A percentile compares a stretch with the other conserved stretches of the same genome.
phyloP scores from a whole-genome alignment of 2,329 filamentous ascomycete genomes.

The Fusarium domesticum region DNA sequence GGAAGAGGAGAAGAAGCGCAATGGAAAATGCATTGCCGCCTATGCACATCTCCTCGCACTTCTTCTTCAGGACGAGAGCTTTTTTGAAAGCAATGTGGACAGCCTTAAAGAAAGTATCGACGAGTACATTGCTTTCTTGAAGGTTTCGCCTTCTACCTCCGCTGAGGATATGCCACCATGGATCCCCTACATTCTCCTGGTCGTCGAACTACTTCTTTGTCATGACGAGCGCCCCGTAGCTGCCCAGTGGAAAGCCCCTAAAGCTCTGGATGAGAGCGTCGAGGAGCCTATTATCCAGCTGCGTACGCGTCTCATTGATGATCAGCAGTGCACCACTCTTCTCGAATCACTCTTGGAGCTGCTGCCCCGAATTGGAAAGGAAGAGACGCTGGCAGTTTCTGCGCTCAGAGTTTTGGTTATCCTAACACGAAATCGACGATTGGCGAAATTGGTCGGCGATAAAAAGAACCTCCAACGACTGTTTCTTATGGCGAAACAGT shows the following conservation, averaged over 20 bases:
- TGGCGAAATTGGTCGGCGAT: constrained; percentile 75
- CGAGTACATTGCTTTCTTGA: constrained; percentile 75
- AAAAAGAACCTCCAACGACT: constrained; percentile 86
- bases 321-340: constrained; percentile 65
- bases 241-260: constrained; percentile 65
- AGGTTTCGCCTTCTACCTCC: constrained; percentile 62
- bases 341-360: constrained; percentile 78
- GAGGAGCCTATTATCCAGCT: constrained; percentile 58
- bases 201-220: constrained; percentile 85
- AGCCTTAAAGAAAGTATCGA: constrained; percentile 74
- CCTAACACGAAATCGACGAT: constrained; percentile 72
- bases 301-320: constrained; percentile 54
- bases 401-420: constrained; percentile 82
- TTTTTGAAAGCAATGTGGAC: constrained; percentile 74
- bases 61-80: constrained; percentile 75
- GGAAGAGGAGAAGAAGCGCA: constrained; percentile 63
- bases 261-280: constrained; percentile 46
- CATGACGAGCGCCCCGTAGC: constrained; percentile 80
- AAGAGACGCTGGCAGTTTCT: constrained; percentile 79
- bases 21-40: constrained; percentile 66
- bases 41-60: constrained; percentile 90
- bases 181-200: constrained; percentile 85
- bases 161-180: constrained; percentile 82
- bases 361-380: constrained; percentile 82
- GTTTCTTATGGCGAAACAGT: constrained; percentile 93